phyloP scores from a whole-genome alignment of 2,329 filamentous ascomycete species.

The Cytospora chrysosperma region DNA sequence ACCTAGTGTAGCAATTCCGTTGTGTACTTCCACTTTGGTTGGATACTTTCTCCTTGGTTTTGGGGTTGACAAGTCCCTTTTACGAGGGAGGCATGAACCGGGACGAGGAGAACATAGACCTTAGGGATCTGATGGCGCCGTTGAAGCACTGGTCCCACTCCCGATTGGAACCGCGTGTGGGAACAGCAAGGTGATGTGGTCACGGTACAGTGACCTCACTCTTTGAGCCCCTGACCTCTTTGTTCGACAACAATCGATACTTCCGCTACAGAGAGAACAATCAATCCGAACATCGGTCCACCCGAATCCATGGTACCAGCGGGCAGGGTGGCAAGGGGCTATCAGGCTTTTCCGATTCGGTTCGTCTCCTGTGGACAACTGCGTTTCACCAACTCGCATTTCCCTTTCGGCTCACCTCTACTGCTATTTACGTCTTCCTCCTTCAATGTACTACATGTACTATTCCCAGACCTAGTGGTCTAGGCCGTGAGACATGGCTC shows the following conservation, averaged over 20 bases:
- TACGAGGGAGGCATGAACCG: background rate
- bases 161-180: background rate
- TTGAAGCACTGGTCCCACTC: background rate
- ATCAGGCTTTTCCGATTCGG: constrained; percentile 3
- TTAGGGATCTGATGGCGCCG: background rate
- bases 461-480: constrained; percentile 4
- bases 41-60: background rate
- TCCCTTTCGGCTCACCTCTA: constrained; percentile 1
- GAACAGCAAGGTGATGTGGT: background rate
- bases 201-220: background rate
- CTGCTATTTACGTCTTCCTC: constrained; percentile 20
- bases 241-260: background rate
- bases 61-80: background rate
- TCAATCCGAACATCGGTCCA: constrained; percentile 9
- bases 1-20: constrained; percentile 8
- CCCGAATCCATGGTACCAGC: constrained; percentile 12
- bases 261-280: background rate
- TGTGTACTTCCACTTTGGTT: background rate
- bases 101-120: background rate
- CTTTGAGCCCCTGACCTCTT: background rate
- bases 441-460: constrained; percentile 5
- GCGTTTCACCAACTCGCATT: constrained; percentile 21
- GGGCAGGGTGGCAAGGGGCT: background rate
- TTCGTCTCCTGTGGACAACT: constrained; percentile 13
- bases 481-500: constrained; percentile 17